Conservation (phyloP, 495 filamentous ascomycete genomes). For the Schizothecium vesticola region DNA sequence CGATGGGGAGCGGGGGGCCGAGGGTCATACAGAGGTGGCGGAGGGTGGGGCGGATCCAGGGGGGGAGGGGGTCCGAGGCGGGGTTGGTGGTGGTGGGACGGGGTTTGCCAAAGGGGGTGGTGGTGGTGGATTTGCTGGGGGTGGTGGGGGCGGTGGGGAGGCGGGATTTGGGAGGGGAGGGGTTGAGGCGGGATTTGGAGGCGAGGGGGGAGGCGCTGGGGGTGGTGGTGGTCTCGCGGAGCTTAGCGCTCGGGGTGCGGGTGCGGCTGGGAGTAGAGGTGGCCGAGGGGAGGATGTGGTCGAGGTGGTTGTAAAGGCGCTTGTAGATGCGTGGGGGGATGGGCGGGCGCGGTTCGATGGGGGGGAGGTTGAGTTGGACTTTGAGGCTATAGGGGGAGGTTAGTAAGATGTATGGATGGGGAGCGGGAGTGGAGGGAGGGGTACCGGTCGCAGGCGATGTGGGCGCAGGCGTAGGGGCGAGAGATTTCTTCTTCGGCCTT, state of each 20-base stretch:
- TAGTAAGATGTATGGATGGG: slow-evolving; percentile 1
- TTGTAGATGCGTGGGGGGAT: slow-evolving; percentile 79
- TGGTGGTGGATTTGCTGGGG: not conserved
- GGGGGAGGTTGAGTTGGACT: slow-evolving; percentile 75
- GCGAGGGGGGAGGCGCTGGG: slow-evolving; percentile 17
- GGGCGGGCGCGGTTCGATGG: slow-evolving; percentile 73
- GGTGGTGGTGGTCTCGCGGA: slow-evolving; percentile 20
- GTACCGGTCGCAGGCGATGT: slow-evolving; percentile 85
- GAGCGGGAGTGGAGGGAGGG: not conserved
- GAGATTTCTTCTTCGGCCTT: slow-evolving; percentile 87
- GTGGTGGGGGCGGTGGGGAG: slow-evolving; percentile 17
- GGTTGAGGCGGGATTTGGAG: slow-evolving; percentile 13
- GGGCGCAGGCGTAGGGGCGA: slow-evolving; percentile 79
- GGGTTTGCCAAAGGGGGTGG: slow-evolving; percentile 6
- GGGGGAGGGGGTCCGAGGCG: slow-evolving; percentile 40
- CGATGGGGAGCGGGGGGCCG: slow-evolving; percentile 28
- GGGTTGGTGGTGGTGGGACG: not conserved
- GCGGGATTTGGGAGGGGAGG: slow-evolving; percentile 33
- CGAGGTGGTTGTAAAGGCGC: slow-evolving; percentile 75
- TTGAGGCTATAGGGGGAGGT: slow-evolving; percentile 55
- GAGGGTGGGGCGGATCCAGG: slow-evolving; percentile 62
- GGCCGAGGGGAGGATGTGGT: slow-evolving; percentile 56
- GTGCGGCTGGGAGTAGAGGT: slow-evolving; percentile 24
- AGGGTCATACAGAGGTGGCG: slow-evolving; percentile 53
- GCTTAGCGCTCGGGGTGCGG: slow-evolving; percentile 33